Evolutionary conservation across 78 protist genomes (phyloP), one percentile per base, ranked within the genome.

Genomic region (Parvularia atlantis): DNA sequence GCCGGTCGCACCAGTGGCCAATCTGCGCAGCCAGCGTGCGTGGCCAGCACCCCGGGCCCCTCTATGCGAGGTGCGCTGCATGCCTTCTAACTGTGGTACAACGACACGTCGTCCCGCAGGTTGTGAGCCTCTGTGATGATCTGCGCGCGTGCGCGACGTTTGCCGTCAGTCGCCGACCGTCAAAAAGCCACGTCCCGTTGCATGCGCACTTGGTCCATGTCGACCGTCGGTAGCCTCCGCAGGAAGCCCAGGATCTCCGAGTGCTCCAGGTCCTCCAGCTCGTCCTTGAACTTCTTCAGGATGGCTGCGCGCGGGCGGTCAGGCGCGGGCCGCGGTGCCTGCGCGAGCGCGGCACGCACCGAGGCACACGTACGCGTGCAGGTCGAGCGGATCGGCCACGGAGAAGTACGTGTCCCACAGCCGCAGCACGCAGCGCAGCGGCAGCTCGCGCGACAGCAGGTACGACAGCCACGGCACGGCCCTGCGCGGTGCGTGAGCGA

Each of bases 401-500:
- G 85, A 80, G n/a, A 80, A 60, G 71, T 80, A 80, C 7, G 75
- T 80, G 36, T 80, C 85, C 85, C 85, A 80, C 10, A 80, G 37
- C 66, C 85, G 62, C 1, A 80, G 43, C 10, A 75, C 79, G 66
- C 85, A 80, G 30, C 73, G 79, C n/a, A 80, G 56, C 36, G 85
- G 85, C 44, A 80, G 60, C 50, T 80, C 85, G 16, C 6, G 7
- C 7, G 39, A 4, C 7, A 37, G 37, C 48, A 36, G 30, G 28
- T 30, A 58, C 28, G 19, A 10, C 9, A 58, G 22, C 10, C 39
- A 9, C 22, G 28, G 19, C 28, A n/a, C n/a, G n/a, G n/a, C n/a
- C n/a, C n/a, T n/a, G n/a, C n/a, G n/a, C n/a, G 14, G 28, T 31
- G n/a, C 69, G 63, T 14, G 71, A 57, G 35, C 70, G 48, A 56